phyloP scores from a whole-genome alignment of 495 filamentous ascomycete species.

The Clohesyomyces aquaticus region DNA sequence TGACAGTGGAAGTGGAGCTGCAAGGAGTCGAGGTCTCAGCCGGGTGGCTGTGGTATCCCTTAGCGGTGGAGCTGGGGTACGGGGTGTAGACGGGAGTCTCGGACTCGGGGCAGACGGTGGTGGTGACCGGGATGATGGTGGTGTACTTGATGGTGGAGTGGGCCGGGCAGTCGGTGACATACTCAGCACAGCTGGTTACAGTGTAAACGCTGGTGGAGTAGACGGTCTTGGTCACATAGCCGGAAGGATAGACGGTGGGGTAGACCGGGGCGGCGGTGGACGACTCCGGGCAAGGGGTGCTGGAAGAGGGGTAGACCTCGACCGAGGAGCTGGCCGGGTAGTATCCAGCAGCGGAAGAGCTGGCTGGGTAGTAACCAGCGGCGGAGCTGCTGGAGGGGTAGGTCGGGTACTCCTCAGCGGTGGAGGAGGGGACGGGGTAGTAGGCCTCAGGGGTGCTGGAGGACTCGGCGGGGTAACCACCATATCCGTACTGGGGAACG shows the following conservation, averaged over 20 bases:
- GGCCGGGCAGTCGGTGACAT: constrained; percentile 44
- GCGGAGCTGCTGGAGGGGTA: constrained; percentile 14
- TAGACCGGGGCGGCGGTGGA: too few species aligned
- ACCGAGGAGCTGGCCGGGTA: constrained; percentile 7
- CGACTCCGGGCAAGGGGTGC: too few species aligned
- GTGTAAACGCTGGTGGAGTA: constrained; percentile 40
- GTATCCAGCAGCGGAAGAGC: constrained; percentile 10
- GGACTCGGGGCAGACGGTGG: constrained; percentile 61
- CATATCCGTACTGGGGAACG: constrained; percentile 25
- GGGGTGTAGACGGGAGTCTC: constrained; percentile 27
- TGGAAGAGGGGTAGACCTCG: constrained; percentile 15
- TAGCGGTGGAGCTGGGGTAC: not conserved
- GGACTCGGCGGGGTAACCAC: not conserved
- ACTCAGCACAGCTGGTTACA: constrained; percentile 41
- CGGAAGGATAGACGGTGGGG: not conserved
- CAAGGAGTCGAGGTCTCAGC: constrained; percentile 1
- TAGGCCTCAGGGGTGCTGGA: not conserved
- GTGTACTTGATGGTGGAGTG: constrained; percentile 57
- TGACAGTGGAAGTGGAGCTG: constrained; percentile 23
- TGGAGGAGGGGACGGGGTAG: constrained; percentile 5
- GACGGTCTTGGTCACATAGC: constrained; percentile 26
- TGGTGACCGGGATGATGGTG: constrained; percentile 60
- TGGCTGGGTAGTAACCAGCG: not conserved
- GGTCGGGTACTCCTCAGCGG: constrained; percentile 12
- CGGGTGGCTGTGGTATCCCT: constrained; percentile 11